phyloP scores from a whole-genome alignment of 805 yeast genomes.

The Scheffersomyces spartinae region DNA sequence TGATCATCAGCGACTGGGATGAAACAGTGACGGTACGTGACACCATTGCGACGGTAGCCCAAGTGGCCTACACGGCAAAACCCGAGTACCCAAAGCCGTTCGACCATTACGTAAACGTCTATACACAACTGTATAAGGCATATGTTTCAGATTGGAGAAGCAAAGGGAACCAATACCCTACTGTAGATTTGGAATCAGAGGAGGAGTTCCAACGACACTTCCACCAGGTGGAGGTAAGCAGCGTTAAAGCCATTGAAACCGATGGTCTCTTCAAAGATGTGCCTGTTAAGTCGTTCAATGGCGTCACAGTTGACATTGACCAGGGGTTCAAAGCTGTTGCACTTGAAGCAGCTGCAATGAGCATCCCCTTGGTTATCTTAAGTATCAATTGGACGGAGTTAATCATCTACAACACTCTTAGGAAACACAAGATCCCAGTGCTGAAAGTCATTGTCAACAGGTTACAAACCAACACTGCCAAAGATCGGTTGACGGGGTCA shows the following conservation, averaged over 20 bases:
- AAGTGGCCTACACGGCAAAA: slow-evolving; percentile 30
- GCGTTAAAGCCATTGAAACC: slow-evolving; percentile 31
- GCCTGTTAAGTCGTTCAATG: slow-evolving; percentile 19
- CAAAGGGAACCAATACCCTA: slow-evolving; percentile 13
- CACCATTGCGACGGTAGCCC: slow-evolving; percentile 41
- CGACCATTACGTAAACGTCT: slow-evolving; percentile 31
- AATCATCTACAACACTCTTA: no score
- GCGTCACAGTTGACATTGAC: slow-evolving; percentile 22
- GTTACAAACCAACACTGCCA: no score
- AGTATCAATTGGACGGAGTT: slow-evolving; percentile 69
- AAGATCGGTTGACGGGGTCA: no score
- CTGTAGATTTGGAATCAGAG: slow-evolving; percentile 37
- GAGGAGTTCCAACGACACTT: slow-evolving; percentile 33
- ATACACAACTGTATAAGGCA: slow-evolving; percentile 22
- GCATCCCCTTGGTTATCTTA: slow-evolving; percentile 31
- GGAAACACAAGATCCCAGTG: no score
- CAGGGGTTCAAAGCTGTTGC: slow-evolving; percentile 28
- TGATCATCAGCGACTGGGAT: slow-evolving; percentile 55
- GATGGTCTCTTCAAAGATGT: slow-evolving; percentile 33
- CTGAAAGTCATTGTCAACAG: no score
- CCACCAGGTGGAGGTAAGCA: slow-evolving; percentile 34
- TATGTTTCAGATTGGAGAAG: slow-evolving; percentile 14
- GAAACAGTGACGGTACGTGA: slow-evolving; percentile 49
- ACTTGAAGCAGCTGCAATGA: slow-evolving; percentile 6
- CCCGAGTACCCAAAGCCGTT: slow-evolving; percentile 28